phyloP scores from a whole-genome alignment of 2,329 filamentous ascomycete genomes.

The Aspergillus tubingensis region DNA sequence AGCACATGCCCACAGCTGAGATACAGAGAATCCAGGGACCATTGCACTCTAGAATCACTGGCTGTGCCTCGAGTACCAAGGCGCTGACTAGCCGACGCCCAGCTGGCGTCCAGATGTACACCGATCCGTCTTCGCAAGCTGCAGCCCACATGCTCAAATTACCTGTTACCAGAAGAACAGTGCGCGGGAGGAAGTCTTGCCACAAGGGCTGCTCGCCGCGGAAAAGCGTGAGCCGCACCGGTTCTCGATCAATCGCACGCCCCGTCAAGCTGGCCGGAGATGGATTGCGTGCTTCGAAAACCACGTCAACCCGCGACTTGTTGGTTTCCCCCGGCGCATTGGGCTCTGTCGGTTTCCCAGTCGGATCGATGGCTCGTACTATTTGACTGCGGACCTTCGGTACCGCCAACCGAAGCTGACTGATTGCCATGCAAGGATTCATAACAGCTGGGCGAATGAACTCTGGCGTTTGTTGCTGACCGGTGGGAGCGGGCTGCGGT shows the following conservation, averaged over 20 bases:
- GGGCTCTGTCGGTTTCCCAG: constrained; percentile 47
- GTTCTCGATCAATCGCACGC: constrained; percentile 69
- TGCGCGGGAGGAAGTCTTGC: constrained; percentile 88
- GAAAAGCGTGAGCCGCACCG: constrained; percentile 77
- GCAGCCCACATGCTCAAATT: constrained; percentile 90
- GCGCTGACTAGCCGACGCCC: constrained; percentile 83
- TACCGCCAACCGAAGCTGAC: constrained; percentile 82
- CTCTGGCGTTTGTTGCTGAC: constrained; percentile 71
- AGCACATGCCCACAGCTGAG: constrained; percentile 81
- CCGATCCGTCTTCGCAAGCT: constrained; percentile 86
- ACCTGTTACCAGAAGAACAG: constrained; percentile 86
- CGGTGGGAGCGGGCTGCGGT: constrained; percentile 60
- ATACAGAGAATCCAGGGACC: constrained; percentile 89
- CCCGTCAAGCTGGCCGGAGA: constrained; percentile 60
- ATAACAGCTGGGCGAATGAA: constrained; percentile 85
- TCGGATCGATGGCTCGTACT: constrained; percentile 70
- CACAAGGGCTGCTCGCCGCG: constrained; percentile 80
- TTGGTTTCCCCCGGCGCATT: constrained; percentile 38
- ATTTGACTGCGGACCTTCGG: constrained; percentile 84
- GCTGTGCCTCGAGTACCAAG: constrained; percentile 84
- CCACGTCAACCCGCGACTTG: constrained; percentile 66
- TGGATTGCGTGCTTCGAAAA: constrained; percentile 89
- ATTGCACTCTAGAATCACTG: constrained; percentile 88
- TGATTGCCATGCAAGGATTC: constrained; percentile 77
- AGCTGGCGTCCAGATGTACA: constrained; percentile 90